A percentile compares a stretch with the other conserved stretches of the same genome.
Conservation (phyloP, 2,329 filamentous ascomycete genomes). For the Madurella fahalii region DNA sequence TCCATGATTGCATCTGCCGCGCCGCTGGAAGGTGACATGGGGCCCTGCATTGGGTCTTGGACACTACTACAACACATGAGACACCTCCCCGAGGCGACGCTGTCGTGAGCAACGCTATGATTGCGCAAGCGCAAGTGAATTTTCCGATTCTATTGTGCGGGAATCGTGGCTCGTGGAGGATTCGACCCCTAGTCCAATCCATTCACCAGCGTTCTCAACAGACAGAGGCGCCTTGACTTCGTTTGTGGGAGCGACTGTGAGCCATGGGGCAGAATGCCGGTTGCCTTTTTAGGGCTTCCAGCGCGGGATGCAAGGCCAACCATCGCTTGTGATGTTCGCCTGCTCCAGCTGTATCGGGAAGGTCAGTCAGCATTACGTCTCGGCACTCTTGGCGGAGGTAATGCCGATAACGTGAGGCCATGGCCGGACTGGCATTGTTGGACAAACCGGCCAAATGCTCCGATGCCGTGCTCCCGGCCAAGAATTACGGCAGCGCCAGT, state of each 20-base stretch:
- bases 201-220: too few relatives aligned
- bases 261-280: neutral
- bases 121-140: too few relatives aligned
- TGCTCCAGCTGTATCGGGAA: conserved; percentile 16
- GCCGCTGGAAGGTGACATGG: too few relatives aligned
- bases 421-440: neutral
- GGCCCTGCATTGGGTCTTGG: too few relatives aligned
- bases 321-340: conserved; percentile 1
- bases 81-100: too few relatives aligned
- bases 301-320: conserved; percentile 6
- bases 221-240: too few relatives aligned
- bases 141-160: too few relatives aligned
- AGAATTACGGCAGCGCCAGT: conserved; percentile 24
- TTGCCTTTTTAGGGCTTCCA: neutral
- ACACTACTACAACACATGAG: too few relatives aligned
- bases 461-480: conserved; percentile 28
- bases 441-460: conserved; percentile 11
- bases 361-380: conserved; percentile 13
- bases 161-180: too few relatives aligned
- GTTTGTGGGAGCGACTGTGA: neutral
- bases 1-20: neutral
- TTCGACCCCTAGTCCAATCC: too few relatives aligned
- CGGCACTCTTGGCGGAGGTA: conserved; percentile 11
- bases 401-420: too few relatives aligned
- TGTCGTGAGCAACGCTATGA: too few relatives aligned